Percentiles rank a stretch among this genome's conserved stretches.
Evolutionary conservation across 73 alveolate species (phyloP).

Genomic region (Blepharisma stoltei): DNA sequence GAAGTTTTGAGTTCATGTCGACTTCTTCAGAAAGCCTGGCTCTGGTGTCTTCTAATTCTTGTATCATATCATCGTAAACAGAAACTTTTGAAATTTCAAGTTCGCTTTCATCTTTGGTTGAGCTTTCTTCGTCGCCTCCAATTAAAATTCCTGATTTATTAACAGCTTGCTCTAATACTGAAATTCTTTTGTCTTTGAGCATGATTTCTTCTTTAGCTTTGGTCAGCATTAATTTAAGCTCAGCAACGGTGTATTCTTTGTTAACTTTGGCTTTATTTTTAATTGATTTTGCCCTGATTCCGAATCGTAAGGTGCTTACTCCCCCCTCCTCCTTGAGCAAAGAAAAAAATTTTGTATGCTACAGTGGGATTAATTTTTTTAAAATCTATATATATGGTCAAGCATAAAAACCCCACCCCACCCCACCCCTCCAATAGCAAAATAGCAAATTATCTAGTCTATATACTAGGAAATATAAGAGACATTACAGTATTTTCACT

Average conservation of each 20-base stretch:
- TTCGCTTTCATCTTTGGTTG: neutral
- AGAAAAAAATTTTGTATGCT: too few relatives aligned
- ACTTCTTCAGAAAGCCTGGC: conserved; percentile 6
- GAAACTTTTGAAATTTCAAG: neutral
- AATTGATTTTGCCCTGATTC: conserved; percentile 72
- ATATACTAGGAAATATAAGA: too few relatives aligned
- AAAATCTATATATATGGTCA: too few relatives aligned
- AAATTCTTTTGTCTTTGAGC: too few relatives aligned
- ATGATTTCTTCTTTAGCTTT: conserved; percentile 37
- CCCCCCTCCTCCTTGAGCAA: too few relatives aligned
- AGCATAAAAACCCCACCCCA: too few relatives aligned
- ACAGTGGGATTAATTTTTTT: conserved; percentile 71
- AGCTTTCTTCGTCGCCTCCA: too few relatives aligned
- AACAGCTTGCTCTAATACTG: too few relatives aligned
- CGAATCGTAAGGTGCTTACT: conserved; percentile 70
- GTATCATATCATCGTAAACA: neutral
- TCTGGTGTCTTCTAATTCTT: neutral
- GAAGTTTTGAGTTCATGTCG: neutral
- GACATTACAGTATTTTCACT: too few relatives aligned
- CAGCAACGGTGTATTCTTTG: conserved; percentile 72
- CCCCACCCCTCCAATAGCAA: too few relatives aligned
- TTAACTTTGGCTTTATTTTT: conserved; percentile 77
- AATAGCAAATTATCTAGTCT: too few relatives aligned
- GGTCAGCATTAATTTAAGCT: conserved; percentile 48
- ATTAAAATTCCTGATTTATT: too few relatives aligned